Evolutionary conservation across 2,329 filamentous ascomycete species (phyloP).

Genomic region (Cylindrodendrum hubeiense): DNA sequence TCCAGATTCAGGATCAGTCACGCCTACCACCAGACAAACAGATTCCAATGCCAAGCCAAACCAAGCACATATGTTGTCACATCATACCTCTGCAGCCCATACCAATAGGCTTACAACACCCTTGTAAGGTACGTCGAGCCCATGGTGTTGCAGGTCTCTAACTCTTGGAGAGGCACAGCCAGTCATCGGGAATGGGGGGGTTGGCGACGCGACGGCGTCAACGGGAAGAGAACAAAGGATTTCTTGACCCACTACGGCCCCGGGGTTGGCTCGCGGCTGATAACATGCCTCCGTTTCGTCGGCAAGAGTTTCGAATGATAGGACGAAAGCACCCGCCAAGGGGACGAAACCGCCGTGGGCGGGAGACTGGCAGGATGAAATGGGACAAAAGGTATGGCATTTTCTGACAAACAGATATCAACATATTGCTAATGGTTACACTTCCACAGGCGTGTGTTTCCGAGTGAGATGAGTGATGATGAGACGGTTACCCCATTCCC

Average conservation of each 20-base stretch:
- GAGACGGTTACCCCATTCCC: conserved; percentile 4
- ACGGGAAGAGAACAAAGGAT: no score
- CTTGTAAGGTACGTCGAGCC: not conserved
- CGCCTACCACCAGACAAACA: conserved; percentile 3
- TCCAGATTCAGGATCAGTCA: conserved; percentile 6
- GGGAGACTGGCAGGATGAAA: conserved; percentile 17
- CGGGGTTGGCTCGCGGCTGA: no score
- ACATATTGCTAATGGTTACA: not conserved
- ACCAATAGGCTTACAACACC: not conserved
- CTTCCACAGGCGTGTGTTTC: conserved; percentile 5
- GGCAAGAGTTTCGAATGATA: not conserved
- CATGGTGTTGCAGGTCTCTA: conserved; percentile 8
- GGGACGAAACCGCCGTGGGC: conserved; percentile 21
- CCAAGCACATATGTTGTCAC: not conserved
- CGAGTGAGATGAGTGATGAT: conserved; percentile 17
- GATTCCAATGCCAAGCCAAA: not conserved
- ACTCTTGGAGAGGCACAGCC: not conserved
- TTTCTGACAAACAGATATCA: not conserved
- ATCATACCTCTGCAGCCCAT: not conserved
- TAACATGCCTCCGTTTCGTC: not conserved
- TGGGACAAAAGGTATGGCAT: conserved; percentile 26
- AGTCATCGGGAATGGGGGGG: not conserved
- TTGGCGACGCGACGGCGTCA: not conserved
- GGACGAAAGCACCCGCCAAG: not conserved
- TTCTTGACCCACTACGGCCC: not conserved